Evolutionary conservation across 2,329 filamentous ascomycete species (phyloP), one percentile per base, ranked within the genome.

Genomic region (Apiospora hydei): DNA sequence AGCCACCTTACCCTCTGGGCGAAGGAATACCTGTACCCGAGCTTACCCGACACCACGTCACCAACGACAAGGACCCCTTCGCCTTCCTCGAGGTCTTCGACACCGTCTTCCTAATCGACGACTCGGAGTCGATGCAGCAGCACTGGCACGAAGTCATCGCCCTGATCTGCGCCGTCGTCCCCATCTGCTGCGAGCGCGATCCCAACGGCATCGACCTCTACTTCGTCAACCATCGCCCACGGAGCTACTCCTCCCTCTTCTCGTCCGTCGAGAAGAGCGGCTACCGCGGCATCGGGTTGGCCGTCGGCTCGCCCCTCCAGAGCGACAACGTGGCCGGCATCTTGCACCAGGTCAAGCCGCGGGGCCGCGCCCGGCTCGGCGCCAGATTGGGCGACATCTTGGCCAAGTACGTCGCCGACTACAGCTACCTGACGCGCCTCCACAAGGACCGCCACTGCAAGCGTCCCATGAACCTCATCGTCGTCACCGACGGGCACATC

Each of bases 31-130:
- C 66, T 13, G 34, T 47, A 2, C 66, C 66, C n/a, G 41, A 67
- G n/a, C 41, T 47, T n/a, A 67, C 24, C 41, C 41, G 8, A 2
- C n/a, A 21, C 41, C 41, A 44, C 10, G 41, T 47, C 34, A 41
- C 18, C 21, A 64, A 64, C n/a, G 41, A 67, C 16, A 47, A 67
- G 11, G 66, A 67, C 66, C 66, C 66, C 66, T 46, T 67, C 24
- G 41, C 67, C 67, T 64, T 64, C 43, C 67, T 46, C 24, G 67
- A 21, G 24, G 24, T 85, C 69, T 94, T 94, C 79, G 91, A 94
- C 79, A 94, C 92, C 2, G 82, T 92, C n/a, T 91, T 94, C 78
- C 82, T 94, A 0, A 93, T 95, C 78, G 92, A 94, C 78, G 92
- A 95, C 80, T 92, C 89, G 44, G 89, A 88, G 24, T 91, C 88